Conservation (phyloP, 805 yeast genomes). For the Danielozyma ontarioensis region DNA sequence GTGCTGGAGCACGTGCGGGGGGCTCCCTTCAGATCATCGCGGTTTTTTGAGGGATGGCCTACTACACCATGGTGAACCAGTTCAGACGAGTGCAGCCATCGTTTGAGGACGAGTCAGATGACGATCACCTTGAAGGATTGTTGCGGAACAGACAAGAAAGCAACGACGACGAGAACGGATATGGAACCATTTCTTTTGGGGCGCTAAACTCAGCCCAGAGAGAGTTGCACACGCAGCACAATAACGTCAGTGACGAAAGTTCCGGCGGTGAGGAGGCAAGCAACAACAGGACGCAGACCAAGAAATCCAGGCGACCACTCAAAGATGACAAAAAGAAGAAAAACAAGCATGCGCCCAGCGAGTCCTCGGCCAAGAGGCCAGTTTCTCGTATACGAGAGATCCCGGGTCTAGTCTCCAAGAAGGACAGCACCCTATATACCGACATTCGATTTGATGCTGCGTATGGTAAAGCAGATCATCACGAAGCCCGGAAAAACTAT, state of each 20-base stretch:
- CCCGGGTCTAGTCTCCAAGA: constrained; percentile 53
- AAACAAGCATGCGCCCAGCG: constrained; percentile 85
- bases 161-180: constrained; percentile 40
- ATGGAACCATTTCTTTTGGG: constrained; percentile 57
- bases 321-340: constrained; percentile 24
- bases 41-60: neutral
- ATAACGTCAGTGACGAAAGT: constrained; percentile 12
- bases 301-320: constrained; percentile 7
- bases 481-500: constrained; percentile 68
- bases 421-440: constrained; percentile 44
- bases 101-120: neutral
- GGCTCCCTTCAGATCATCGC: neutral
- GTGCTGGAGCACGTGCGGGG: neutral
- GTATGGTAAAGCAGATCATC: constrained; percentile 73
- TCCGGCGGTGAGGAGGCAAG: constrained; percentile 25
- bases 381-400: constrained; percentile 69
- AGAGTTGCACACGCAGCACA: constrained; percentile 28
- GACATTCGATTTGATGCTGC: constrained; percentile 93
- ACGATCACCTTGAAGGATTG: neutral
- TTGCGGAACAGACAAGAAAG: neutral
- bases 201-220: constrained; percentile 57
- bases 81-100: neutral
- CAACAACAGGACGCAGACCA: too few relatives aligned
- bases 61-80: neutral
- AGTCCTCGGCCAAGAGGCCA: constrained; percentile 65